A percentile compares a stretch with the other conserved stretches of the same genome.
phyloP scores from a whole-genome alignment of 169 alveolate genomes.

The Plasmodium gonderi region DNA sequence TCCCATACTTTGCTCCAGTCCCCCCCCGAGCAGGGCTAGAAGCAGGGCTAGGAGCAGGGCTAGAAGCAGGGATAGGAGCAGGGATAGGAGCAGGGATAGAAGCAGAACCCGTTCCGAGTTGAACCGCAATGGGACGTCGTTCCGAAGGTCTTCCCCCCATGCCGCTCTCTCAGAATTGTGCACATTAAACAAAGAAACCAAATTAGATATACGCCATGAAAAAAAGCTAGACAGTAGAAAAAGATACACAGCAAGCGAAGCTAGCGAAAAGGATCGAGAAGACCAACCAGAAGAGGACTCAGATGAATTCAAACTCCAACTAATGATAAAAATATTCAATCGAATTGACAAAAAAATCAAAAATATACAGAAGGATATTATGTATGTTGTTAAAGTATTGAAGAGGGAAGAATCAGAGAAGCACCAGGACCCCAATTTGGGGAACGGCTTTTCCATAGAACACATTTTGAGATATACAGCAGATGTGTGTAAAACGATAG shows the following conservation, averaged over 20 bases:
- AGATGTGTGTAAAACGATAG: slow-evolving; percentile 2
- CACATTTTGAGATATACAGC: slow-evolving; percentile 18
- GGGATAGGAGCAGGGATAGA: neutral
- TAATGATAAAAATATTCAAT: slow-evolving; percentile 29
- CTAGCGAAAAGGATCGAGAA: neutral
- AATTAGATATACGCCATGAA: neutral
- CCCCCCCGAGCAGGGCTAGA: no score
- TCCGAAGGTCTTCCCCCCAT: neutral
- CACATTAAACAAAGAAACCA: neutral
- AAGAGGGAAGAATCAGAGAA: neutral
- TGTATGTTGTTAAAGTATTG: slow-evolving; percentile 8
- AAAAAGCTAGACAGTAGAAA: neutral
- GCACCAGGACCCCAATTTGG: neutral
- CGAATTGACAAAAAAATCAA: slow-evolving; percentile 4
- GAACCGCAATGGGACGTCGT: neutral
- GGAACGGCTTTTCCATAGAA: slow-evolving; percentile 12
- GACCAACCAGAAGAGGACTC: slow-evolving; percentile 24
- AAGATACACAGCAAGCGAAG: neutral
- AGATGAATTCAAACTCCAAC: slow-evolving; percentile 22
- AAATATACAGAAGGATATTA: slow-evolving; percentile 16
- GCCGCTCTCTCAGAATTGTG: neutral
- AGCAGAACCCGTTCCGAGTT: neutral
- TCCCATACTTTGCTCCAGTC: no score
- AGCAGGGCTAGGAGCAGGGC: no score
- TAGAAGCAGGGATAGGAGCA: neutral